Conservation (phyloP, 2,329 filamentous ascomycete species). For the Teratosphaeria destructans region DNA sequence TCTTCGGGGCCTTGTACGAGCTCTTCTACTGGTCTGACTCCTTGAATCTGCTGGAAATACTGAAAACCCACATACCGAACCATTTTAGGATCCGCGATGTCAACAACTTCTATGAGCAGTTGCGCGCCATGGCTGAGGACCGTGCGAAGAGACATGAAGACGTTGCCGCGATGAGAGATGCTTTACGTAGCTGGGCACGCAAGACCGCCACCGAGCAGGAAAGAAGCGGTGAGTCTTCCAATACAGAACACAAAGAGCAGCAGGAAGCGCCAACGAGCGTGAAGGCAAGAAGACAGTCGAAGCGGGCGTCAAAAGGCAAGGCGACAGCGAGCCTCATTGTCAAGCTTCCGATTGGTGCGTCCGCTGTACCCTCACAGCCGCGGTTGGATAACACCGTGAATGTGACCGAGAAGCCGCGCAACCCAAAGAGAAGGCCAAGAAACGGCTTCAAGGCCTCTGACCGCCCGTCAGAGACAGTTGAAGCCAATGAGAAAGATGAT, state of each 20-base stretch:
- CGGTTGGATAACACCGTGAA: not conserved
- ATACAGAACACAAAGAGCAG: not conserved
- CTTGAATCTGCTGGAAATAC: not conserved
- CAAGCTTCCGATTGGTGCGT: not conserved
- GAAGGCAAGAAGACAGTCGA: not conserved
- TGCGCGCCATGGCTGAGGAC: not conserved
- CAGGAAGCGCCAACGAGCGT: not conserved
- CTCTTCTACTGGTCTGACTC: conserved; percentile 3
- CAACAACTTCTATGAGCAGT: not conserved
- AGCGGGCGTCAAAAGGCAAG: not conserved
- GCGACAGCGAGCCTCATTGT: not conserved
- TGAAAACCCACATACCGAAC: not conserved
- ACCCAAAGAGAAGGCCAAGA: not conserved
- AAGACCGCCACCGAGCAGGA: not conserved
- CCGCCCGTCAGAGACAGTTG: not conserved
- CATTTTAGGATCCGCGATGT: not conserved
- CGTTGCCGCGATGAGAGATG: not conserved
- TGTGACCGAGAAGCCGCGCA: not conserved
- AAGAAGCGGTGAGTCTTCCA: not conserved
- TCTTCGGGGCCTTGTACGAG: conserved; percentile 4
- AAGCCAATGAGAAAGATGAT: not conserved
- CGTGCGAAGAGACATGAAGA: not conserved
- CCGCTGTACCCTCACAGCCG: not conserved
- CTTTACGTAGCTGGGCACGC: not conserved
- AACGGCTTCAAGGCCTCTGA: not conserved